A percentile compares a stretch with the other conserved stretches of the same genome.
These are phyloP conservation scores for Candida piceae DNA, from an alignment of 805 yeast species.

Conservation along the genomic window DNA sequence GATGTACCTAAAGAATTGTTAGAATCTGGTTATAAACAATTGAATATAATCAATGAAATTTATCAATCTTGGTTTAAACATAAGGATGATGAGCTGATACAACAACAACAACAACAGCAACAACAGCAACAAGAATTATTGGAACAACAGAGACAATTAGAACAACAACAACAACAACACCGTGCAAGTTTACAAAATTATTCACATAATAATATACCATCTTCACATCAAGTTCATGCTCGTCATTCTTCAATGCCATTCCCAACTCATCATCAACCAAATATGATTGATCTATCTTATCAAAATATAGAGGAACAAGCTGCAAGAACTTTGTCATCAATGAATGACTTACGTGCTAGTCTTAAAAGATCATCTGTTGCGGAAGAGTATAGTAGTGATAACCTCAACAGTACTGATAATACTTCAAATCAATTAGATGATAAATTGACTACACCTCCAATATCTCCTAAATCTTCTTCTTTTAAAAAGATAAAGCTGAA, in stretches of 20 bases:
- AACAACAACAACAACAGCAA: constrained; percentile 1
- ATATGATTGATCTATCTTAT: constrained; percentile 2
- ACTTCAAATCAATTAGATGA: constrained; percentile 4
- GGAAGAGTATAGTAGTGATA: neutral
- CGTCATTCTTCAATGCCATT: constrained; percentile 5
- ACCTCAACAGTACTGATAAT: too few relatives aligned
- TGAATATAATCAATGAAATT: constrained; percentile 8
- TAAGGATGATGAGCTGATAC: constrained; percentile 11
- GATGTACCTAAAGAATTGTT: constrained; percentile 16
- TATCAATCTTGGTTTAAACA: constrained; percentile 15
- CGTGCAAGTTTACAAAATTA: constrained; percentile 1
- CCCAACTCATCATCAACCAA: constrained; percentile 2
- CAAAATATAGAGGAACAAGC: constrained; percentile 26
- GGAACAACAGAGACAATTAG: constrained; percentile 1
- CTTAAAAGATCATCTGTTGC: neutral
- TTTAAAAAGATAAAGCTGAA: constrained; percentile 16
- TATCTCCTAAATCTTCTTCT: constrained; percentile 19
- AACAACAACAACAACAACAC: constrained; percentile 4
- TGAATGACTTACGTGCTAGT: constrained; percentile 14
- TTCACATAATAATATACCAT: neutral
- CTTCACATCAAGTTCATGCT: neutral
- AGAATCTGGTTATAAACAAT: constrained; percentile 15
- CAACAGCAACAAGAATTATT: constrained; percentile 1
- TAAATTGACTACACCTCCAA: constrained; percentile 21
- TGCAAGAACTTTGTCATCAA: constrained; percentile 23